phyloP scores from a whole-genome alignment of 441 rosid species.

The Oxalis stricta region DNA sequence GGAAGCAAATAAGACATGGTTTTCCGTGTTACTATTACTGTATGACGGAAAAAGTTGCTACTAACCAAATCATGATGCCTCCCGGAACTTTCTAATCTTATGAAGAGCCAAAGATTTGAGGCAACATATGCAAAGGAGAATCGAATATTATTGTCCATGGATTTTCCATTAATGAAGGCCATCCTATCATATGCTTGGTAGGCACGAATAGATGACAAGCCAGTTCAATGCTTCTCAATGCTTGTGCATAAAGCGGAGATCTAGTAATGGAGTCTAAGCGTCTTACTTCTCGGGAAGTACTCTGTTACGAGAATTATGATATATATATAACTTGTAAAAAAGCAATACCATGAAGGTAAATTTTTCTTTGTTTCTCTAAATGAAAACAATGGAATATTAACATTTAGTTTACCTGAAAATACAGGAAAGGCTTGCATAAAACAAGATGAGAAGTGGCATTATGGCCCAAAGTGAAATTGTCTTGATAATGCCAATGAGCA shows the following conservation, averaged over 20 bases:
- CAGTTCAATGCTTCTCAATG: slow-evolving; percentile 90
- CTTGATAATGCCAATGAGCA: slow-evolving; percentile 91
- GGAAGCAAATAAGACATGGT: slow-evolving; percentile 72
- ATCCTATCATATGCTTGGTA: slow-evolving; percentile 82
- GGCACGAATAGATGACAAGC: slow-evolving; percentile 73
- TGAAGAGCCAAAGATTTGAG: slow-evolving; percentile 85
- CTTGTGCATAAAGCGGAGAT: slow-evolving; percentile 93
- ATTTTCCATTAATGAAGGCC: slow-evolving; percentile 71
- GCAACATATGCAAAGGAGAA: slow-evolving; percentile 63
- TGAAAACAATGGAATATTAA: slow-evolving; percentile 2
- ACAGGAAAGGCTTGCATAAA: slow-evolving; percentile 87
- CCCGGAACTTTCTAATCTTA: slow-evolving; percentile 80
- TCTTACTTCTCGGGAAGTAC: slow-evolving; percentile 87
- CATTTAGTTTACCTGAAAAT: slow-evolving; percentile 68
- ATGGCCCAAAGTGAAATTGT: slow-evolving; percentile 97
- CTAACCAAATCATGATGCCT: slow-evolving; percentile 89
- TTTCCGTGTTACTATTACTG: slow-evolving; percentile 67
- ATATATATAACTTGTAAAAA: not conserved
- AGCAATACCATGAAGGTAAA: too few relatives aligned
- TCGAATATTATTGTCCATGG: slow-evolving; percentile 81
- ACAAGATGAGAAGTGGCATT: slow-evolving; percentile 86
- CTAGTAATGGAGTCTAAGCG: slow-evolving; percentile 75
- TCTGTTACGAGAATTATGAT: too few relatives aligned
- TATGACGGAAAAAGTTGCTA: slow-evolving; percentile 89
- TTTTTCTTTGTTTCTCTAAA: not conserved